Evolutionary conservation across 1,284 basidiomycete genomes (phyloP), one percentile per base, ranked within the genome.

Genomic region (Papiliotrema fonsecae): DNA sequence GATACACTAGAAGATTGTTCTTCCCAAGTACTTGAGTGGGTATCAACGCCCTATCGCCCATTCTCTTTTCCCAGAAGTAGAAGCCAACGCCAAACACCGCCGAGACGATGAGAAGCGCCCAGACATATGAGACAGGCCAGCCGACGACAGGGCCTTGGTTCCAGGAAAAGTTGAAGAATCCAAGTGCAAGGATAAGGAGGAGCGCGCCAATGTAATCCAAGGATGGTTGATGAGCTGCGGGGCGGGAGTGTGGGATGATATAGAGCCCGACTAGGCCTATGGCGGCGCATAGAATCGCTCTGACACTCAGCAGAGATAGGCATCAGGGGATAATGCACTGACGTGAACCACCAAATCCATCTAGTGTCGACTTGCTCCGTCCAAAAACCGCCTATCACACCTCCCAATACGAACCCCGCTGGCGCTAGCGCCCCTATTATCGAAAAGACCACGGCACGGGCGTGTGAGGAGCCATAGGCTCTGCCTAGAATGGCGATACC

Each of bases 341-440:
- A 58, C 60, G 49, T 51, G 41, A 60, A 57, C 55, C 55, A 67
- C 50, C 56, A 67, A 11, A 61, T 60, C 63, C 62, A 65, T 2
- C 30, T 36, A 3, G 52, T 38, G 25, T 47, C 42, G 24, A 51
- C 53, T 34, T 59, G 13, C n/a, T 52, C 39, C 5, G 50, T 58
- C 35, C 65, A 52, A 16, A 64, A 35, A 2, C 56, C 52, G n/a
- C 54, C 54, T 19, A 62, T 51, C 14, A 54, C 41, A 39, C 58
- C 63, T 2, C 63, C 65, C 10, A 60, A 25, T 27, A 52, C 44
- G 44, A 64, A 67, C 3, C 65, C 65, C 11, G 50, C 51, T 2
- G 63, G 65, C 2, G 62, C 63, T 7, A 58, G 50, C 1, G 61
- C 58, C 4, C 63, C 65, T 11, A 62, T 50, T 4, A 61, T 42